phyloP scores from a whole-genome alignment of 192 early-diverging fungal species.

The Allomyces macrogynus region DNA sequence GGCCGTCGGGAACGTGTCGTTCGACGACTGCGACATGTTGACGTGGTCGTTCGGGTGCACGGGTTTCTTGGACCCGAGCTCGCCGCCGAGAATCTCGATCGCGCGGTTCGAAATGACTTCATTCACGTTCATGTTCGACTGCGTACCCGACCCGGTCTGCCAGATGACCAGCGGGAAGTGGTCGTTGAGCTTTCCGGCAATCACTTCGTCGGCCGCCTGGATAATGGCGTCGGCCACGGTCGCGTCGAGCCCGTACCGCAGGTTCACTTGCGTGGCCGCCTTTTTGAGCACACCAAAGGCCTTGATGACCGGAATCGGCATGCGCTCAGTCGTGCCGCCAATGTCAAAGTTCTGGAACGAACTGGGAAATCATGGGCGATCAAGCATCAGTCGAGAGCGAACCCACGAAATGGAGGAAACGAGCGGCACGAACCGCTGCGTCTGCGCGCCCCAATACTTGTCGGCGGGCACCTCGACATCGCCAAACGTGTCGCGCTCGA shows the following conservation, averaged over 20 bases:
- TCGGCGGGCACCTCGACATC: conserved; percentile 85
- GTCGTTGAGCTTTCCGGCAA: conserved; percentile 72
- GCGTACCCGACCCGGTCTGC: conserved; percentile 95
- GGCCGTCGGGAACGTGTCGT: conserved; percentile 98
- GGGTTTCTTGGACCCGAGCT: conserved; percentile 78
- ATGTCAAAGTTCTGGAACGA: conserved; percentile 97
- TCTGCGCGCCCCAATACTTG: conserved; percentile 95
- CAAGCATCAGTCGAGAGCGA: not conserved
- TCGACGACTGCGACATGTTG: conserved; percentile 95
- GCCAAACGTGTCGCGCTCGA: conserved; percentile 81
- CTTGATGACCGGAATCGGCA: conserved; percentile 87
- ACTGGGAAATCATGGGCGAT: conserved; percentile 10
- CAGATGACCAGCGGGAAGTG: conserved; percentile 98
- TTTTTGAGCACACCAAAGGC: conserved; percentile 91
- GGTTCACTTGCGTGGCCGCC: conserved; percentile 85
- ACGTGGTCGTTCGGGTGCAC: conserved; percentile 99
- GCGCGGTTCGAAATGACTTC: conserved; percentile 98
- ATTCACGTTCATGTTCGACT: conserved; percentile 97
- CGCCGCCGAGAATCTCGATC: conserved; percentile 77
- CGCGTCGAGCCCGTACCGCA: conserved; percentile 63
- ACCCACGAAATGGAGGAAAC: not conserved
- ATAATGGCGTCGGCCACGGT: conserved; percentile 72
- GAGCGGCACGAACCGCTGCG: conserved; percentile 46
- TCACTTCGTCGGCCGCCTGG: conserved; percentile 76
- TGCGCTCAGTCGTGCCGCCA: conserved; percentile 72